These are phyloP conservation scores for Neolentinus lepideus DNA, from an alignment of 1,284 basidiomycete species.

Conservation along the genomic window DNA sequence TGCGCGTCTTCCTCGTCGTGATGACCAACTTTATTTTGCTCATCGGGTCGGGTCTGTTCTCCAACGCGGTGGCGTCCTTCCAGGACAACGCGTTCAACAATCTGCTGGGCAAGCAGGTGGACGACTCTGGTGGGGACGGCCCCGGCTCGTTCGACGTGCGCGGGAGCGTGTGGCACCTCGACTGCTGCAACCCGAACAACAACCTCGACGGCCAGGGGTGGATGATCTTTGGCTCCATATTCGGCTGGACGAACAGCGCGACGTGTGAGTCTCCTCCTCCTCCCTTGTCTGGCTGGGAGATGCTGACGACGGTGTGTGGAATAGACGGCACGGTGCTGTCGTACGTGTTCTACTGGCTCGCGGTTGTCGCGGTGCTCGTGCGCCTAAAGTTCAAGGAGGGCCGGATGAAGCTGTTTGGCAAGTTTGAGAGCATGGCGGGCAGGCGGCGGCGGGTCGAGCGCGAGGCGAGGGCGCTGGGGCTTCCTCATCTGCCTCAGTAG, in stretches of 20 bases:
- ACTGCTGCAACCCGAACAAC: conserved; percentile 74
- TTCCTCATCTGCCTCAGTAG: too few relatives aligned
- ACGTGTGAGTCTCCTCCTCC: conserved; percentile 19
- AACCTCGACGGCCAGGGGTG: conserved; percentile 53
- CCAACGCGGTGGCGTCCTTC: conserved; percentile 64
- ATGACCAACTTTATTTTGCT: conserved; percentile 89
- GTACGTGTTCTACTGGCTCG: conserved; percentile 80
- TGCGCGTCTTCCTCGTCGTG: conserved; percentile 77
- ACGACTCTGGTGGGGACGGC: conserved; percentile 68
- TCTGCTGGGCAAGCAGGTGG: conserved; percentile 69
- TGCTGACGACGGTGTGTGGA: conserved; percentile 16
- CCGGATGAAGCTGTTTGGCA: conserved; percentile 16
- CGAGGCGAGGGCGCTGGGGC: neutral
- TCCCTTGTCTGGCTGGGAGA: neutral
- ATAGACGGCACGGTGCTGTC: conserved; percentile 61
- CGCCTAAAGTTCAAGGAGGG: conserved; percentile 61
- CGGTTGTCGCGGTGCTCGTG: conserved; percentile 54
- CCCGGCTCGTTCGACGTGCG: conserved; percentile 77
- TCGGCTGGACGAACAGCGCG: conserved; percentile 74
- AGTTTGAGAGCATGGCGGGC: conserved; percentile 10
- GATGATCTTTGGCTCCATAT: conserved; percentile 68
- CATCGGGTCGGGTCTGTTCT: conserved; percentile 88
- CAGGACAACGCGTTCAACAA: conserved; percentile 62
- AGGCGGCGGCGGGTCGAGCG: conserved; percentile 6
- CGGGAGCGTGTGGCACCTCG: conserved; percentile 82